Evolutionary conservation across 2,329 filamentous ascomycete species (phyloP).

Genomic region (Zelopaecilomyces penicillatus): DNA sequence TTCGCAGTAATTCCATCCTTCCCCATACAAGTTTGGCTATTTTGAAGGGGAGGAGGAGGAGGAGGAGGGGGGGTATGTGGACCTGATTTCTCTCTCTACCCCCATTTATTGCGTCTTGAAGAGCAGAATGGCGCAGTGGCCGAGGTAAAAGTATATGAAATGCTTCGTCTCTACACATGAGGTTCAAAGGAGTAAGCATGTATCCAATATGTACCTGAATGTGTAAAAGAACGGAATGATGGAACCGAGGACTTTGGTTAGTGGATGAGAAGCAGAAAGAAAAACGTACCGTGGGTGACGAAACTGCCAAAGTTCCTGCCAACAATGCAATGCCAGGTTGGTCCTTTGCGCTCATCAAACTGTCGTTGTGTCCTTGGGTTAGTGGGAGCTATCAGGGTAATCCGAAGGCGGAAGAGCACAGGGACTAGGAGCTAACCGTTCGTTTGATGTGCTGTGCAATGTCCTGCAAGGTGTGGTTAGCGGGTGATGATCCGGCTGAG

Average conservation of each 20-base stretch:
- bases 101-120: slow-evolving; percentile 87
- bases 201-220: not conserved
- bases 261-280: not conserved
- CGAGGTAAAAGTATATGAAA: slow-evolving; percentile 99
- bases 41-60: too few relatives aligned
- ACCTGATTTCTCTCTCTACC: too few relatives aligned
- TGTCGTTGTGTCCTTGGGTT: slow-evolving; percentile 27
- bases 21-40: too few relatives aligned
- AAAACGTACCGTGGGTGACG: slow-evolving; percentile 78
- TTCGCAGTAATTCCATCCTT: too few relatives aligned
- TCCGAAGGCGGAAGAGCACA: not conserved
- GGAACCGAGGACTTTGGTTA: too few relatives aligned
- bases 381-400: slow-evolving; percentile 2
- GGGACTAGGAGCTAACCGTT: slow-evolving; percentile 49
- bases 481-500: not conserved
- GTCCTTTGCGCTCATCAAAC: slow-evolving; percentile 96
- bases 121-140: slow-evolving; percentile 93
- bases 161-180: slow-evolving; percentile 79
- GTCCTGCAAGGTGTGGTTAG: slow-evolving; percentile 51
- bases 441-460: slow-evolving; percentile 95
- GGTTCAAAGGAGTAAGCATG: not conserved
- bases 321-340: slow-evolving; percentile 99
- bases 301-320: slow-evolving; percentile 98
- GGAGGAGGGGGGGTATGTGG: too few relatives aligned
- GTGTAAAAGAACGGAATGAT: not conserved